Evolutionary conservation across 768 basidiomycete genomes (phyloP).

Genomic region (Macrolepiota fuliginosa): DNA sequence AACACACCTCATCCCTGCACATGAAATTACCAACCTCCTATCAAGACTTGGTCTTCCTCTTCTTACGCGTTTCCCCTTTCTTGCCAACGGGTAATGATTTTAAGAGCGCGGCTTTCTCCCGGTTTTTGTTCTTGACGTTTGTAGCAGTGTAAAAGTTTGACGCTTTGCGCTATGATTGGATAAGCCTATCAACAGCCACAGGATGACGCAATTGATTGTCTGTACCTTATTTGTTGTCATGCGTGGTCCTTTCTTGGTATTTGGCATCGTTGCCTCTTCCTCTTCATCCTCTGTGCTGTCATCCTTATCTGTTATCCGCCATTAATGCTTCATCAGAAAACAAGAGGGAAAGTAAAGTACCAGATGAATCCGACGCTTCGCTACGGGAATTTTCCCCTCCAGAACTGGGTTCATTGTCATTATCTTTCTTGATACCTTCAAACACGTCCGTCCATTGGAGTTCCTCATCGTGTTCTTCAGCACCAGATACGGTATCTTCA

Average conservation of each 20-base stretch:
- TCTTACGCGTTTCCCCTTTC: slow-evolving; percentile 38
- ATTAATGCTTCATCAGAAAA: neutral
- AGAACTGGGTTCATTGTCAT: neutral
- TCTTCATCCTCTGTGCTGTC: slow-evolving; percentile 24
- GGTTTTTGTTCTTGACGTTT: slow-evolving; percentile 88
- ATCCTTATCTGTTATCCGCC: neutral
- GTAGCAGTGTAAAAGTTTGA: slow-evolving; percentile 84
- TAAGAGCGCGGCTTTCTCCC: slow-evolving; percentile 59
- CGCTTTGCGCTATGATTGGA: slow-evolving; percentile 65
- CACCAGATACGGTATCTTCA: slow-evolving; percentile 31
- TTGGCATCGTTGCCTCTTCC: slow-evolving; percentile 25
- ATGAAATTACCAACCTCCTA: neutral
- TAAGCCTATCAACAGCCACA: slow-evolving; percentile 9
- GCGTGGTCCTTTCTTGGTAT: slow-evolving; percentile 58
- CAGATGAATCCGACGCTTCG: slow-evolving; percentile 26
- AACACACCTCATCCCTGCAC: slow-evolving; percentile 2
- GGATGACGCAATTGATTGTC: slow-evolving; percentile 5
- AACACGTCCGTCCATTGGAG: slow-evolving; percentile 90
- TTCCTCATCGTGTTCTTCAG: slow-evolving; percentile 40
- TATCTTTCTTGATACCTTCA: slow-evolving; percentile 45
- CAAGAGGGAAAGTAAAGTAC: slow-evolving; percentile 13
- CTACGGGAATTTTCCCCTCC: slow-evolving; percentile 17
- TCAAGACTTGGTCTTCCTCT: slow-evolving; percentile 22
- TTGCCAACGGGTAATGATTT: slow-evolving; percentile 56
- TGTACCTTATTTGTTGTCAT: slow-evolving; percentile 93